Base-by-base conservation (phyloP, 805 yeast genomes). In the Wickerhamiella cacticola region DNA sequence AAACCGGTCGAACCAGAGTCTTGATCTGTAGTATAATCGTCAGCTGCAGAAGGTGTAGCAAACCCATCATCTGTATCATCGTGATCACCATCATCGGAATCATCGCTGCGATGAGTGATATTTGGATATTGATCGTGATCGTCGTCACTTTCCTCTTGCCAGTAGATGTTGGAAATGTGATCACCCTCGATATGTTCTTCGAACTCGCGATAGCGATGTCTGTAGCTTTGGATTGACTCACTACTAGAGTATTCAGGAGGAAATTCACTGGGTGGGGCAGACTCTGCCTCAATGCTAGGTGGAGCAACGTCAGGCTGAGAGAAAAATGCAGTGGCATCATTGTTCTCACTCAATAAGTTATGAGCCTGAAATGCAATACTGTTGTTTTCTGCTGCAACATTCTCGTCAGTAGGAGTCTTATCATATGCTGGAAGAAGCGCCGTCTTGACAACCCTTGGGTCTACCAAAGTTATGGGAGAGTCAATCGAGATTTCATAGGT, bases 401-500 rank as follows among this genome's bases (percentile, higher is more conserved):
- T 23, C 47, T 52, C 59, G 41, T 23, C 33, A 1, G 26, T 15
- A 2, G 46, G 40, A 18, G 23, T 22, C 21, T 22, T 21, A 5
- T 13, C 40, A 54, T 68, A 68, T 9, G 61, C 62, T 2, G 72
- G 72, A 22, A 68, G 58, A n/a, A 59, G 56, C 41, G 61, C 55
- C 40, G 63, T 63, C 3, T 59, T 59, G 24, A 50, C 45, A 3
- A 68, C 67, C 52, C 95, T 66, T 5, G 80, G 77, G 43, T 88
- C 79, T 45, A 88, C 67, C 3, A 92, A 70, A 58, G 83, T 94
- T 51, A 92, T 79, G 3, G 98, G 98, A 2, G 96, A 84, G 63
- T 92, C 99, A 49, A 92, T 89, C 50, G 86, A 79, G 40, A 92
- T 83, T 66, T 92, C 99, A 61, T 82, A 92, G 60, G 87, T 96